These are phyloP conservation scores for Colletotrichum liriopes DNA, from an alignment of 2,329 filamentous ascomycete species.

Conservation along the genomic window DNA sequence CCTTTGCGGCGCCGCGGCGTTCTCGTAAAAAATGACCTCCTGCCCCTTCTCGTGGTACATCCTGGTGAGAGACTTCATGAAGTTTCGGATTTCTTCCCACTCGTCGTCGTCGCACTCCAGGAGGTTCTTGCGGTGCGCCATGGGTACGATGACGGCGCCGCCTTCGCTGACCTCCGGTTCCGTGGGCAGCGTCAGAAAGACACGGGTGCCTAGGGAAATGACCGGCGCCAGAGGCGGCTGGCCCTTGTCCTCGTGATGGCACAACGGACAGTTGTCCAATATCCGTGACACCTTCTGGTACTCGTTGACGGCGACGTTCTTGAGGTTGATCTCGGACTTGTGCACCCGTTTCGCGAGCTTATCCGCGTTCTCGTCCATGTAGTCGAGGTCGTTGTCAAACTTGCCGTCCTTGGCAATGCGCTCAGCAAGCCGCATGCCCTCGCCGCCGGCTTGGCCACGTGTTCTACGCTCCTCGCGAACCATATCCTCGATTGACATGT, in stretches of 20 bases:
- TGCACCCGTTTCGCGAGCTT: slow-evolving; percentile 91
- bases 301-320: slow-evolving; percentile 88
- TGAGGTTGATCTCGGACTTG: slow-evolving; percentile 89
- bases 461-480: slow-evolving; percentile 93
- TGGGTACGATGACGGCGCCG: slow-evolving; percentile 89
- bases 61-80: slow-evolving; percentile 95
- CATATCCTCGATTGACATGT: slow-evolving; percentile 98
- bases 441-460: slow-evolving; percentile 81
- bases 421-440: slow-evolving; percentile 87
- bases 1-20: slow-evolving; percentile 85
- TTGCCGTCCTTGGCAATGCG: slow-evolving; percentile 94
- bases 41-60: slow-evolving; percentile 96
- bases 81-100: slow-evolving; percentile 99
- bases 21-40: slow-evolving; percentile 97
- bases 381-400: slow-evolving; percentile 93
- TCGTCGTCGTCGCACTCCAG: slow-evolving; percentile 99
- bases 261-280: slow-evolving; percentile 90
- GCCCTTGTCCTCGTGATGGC: slow-evolving; percentile 87
- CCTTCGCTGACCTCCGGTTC: slow-evolving; percentile 89
- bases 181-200: slow-evolving; percentile 90
- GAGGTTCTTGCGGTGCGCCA: slow-evolving; percentile 89
- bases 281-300: slow-evolving; percentile 92
- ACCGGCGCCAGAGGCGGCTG: slow-evolving; percentile 86
- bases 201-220: slow-evolving; percentile 87
- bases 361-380: slow-evolving; percentile 96